These are phyloP conservation scores for Schrenkiella parvula DNA, from an alignment of 345 rosid genomes.

Conservation along the genomic window DNA sequence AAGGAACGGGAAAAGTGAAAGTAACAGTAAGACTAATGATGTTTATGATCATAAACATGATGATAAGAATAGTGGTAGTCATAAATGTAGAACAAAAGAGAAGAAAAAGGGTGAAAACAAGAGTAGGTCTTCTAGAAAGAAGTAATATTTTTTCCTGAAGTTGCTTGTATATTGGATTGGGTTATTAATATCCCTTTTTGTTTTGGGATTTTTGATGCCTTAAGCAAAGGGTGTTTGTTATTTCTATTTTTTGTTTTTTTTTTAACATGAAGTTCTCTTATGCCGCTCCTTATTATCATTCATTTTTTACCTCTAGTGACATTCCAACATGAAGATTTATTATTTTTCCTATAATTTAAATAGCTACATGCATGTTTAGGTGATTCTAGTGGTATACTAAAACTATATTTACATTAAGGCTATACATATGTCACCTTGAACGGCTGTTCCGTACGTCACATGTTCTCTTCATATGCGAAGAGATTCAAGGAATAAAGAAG, in stretches of 20 bases:
- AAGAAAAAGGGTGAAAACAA: slow-evolving; percentile 12
- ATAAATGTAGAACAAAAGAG: slow-evolving; percentile 5
- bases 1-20: slow-evolving; percentile 8
- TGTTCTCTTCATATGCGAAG: neutral
- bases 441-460: neutral
- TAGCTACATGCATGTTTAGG: neutral
- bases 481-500: neutral
- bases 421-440: neutral
- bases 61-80: slow-evolving; percentile 6
- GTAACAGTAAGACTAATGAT: slow-evolving; percentile 12
- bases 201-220: slow-evolving; percentile 1
- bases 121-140: slow-evolving; percentile 8
- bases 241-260: neutral
- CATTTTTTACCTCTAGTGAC: neutral
- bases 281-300: neutral
- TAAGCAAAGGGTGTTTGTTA: slow-evolving; percentile 7
- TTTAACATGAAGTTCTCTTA: neutral
- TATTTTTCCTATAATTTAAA: neutral
- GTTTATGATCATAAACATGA: neutral
- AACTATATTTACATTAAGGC: neutral
- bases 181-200: neutral
- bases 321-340: neutral
- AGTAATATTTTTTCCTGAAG: neutral
- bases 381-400: neutral
- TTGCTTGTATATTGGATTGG: neutral